A percentile compares a stretch with the other conserved stretches of the same genome.
Conservation (phyloP, 495 filamentous ascomycete species). For the Letharia columbiana region DNA sequence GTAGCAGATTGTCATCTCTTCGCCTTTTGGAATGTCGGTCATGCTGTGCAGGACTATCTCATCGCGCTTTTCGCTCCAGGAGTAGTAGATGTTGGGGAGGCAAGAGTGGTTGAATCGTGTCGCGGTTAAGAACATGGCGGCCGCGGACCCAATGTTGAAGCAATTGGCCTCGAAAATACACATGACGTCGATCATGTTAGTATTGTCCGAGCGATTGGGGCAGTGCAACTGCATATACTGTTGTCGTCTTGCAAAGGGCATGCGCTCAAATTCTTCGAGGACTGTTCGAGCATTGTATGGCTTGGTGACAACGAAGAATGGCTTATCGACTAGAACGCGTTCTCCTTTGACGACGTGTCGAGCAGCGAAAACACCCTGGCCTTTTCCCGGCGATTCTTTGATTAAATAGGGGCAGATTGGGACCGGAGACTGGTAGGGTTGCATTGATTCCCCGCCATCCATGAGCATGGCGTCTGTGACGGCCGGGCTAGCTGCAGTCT, state of each 20-base stretch:
- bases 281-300: not conserved
- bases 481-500: not conserved
- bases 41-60: not conserved
- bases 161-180: not conserved
- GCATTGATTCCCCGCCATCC: not conserved
- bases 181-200: not conserved
- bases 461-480: not conserved
- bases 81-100: not conserved
- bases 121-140: not conserved
- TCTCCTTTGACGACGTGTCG: not conserved
- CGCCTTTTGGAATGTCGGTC: not conserved
- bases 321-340: not conserved
- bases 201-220: not conserved
- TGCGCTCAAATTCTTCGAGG: not conserved
- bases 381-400: not conserved
- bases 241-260: not conserved
- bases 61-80: not conserved
- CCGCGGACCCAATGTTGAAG: not conserved
- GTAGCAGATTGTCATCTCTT: not conserved
- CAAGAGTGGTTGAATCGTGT: constrained; percentile 1
- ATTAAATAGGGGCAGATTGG: not conserved
- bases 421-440: not conserved
- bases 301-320: not conserved
- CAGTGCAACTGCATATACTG: not conserved
- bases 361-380: not conserved